A percentile compares a stretch with the other conserved stretches of the same genome.
Evolutionary conservation across 2,329 filamentous ascomycete genomes (phyloP).

Genomic region (Monilinia vaccinii-corymbosi): DNA sequence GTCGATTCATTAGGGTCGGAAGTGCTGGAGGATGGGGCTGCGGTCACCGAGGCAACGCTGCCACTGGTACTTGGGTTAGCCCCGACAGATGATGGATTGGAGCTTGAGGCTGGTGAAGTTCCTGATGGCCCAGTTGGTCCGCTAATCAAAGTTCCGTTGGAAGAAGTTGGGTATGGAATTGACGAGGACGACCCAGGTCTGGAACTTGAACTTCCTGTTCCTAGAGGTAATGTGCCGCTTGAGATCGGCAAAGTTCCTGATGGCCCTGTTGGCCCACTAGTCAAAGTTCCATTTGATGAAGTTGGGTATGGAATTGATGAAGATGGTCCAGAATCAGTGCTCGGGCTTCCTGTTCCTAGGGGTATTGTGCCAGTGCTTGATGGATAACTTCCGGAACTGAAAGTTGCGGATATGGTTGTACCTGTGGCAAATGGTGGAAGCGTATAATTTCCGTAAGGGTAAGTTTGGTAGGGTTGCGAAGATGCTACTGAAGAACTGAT

Average conservation of each 20-base stretch:
- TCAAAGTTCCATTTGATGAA: constrained; percentile 9
- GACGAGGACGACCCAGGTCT: constrained; percentile 7
- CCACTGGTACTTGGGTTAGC: neutral
- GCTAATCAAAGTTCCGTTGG: constrained; percentile 8
- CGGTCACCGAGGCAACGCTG: neutral
- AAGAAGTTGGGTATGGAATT: constrained; percentile 10
- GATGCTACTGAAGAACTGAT: constrained; percentile 5
- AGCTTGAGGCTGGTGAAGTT: neutral
- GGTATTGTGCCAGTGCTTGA: constrained; percentile 1
- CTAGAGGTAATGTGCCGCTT: neutral
- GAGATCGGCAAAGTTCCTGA: neutral
- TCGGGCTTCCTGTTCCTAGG: constrained; percentile 8
- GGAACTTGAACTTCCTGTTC: constrained; percentile 10
- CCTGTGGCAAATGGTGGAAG: neutral
- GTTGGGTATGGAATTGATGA: constrained; percentile 11
- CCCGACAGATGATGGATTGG: neutral
- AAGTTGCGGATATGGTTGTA: neutral
- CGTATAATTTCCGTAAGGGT: constrained; percentile 2
- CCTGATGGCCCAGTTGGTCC: constrained; percentile 11
- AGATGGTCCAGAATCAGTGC: constrained; percentile 3
- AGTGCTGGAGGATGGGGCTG: neutral
- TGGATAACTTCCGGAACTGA: constrained; percentile 2
- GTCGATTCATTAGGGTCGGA: neutral
- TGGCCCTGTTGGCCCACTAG: constrained; percentile 10
- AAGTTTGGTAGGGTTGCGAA: constrained; percentile 2